Evolutionary conservation across 345 rosid species (phyloP).

Genomic region (Boechera divaricarpa): DNA sequence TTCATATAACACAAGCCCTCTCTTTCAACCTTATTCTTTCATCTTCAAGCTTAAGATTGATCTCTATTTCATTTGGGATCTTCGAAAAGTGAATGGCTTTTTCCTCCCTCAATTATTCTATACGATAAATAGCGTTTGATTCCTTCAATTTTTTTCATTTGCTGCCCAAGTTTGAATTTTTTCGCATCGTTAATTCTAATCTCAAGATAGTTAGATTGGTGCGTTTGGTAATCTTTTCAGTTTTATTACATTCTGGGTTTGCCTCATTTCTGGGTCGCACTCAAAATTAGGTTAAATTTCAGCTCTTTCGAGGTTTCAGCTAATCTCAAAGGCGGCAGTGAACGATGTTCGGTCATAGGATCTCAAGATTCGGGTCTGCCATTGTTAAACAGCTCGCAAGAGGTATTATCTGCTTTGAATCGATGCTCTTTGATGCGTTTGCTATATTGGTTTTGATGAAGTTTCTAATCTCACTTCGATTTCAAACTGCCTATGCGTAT

Average conservation of each 20-base stretch:
- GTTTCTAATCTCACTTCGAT: background rate
- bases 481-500: background rate
- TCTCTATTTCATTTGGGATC: constrained; percentile 20
- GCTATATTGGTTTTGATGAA: background rate
- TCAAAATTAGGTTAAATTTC: constrained; percentile 30
- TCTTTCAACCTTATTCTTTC: constrained; percentile 19
- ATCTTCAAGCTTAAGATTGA: background rate
- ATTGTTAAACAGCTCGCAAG: constrained; percentile 52
- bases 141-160: background rate
- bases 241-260: background rate
- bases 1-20: constrained; percentile 8
- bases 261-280: background rate
- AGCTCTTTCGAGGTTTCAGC: constrained; percentile 22
- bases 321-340: constrained; percentile 17
- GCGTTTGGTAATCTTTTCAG: background rate
- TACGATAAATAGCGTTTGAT: background rate
- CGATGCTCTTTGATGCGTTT: background rate
- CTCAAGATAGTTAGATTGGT: constrained; percentile 3
- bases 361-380: constrained; percentile 53
- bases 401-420: constrained; percentile 47
- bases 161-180: constrained; percentile 12
- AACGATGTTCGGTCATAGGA: constrained; percentile 53
- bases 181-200: background rate
- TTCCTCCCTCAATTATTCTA: constrained; percentile 2
- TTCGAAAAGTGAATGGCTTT: background rate